A percentile compares a stretch with the other conserved stretches of the same genome.
phyloP scores from a whole-genome alignment of 108 stramenopile species.

The Discostella stelligeroides region DNA sequence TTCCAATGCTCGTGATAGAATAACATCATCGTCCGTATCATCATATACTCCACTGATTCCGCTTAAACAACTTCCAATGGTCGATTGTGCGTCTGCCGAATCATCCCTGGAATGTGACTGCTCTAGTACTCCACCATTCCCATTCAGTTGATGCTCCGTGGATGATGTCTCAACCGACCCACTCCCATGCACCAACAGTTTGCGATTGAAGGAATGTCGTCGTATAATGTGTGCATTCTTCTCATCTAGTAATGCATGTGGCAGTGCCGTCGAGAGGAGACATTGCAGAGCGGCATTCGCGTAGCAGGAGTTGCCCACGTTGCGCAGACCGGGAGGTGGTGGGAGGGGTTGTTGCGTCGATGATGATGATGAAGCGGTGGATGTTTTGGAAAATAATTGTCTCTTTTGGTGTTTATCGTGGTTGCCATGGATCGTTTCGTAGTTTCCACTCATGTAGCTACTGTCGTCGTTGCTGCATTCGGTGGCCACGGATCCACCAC shows the following conservation, averaged over 20 bases:
- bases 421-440: background rate
- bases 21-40: conserved; percentile 17
- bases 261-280: conserved; percentile 71
- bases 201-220: conserved; percentile 79
- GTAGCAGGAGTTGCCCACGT: conserved; percentile 88
- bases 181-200: conserved; percentile 65
- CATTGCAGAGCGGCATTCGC: conserved; percentile 86
- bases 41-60: conserved; percentile 32
- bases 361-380: too few relatives aligned
- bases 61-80: conserved; percentile 33
- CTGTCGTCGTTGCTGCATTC: too few relatives aligned
- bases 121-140: conserved; percentile 19
- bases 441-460: background rate
- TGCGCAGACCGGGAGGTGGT: conserved; percentile 73
- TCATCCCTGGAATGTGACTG: conserved; percentile 26
- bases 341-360: too few relatives aligned
- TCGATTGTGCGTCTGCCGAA: conserved; percentile 31
- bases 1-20: conserved; percentile 14
- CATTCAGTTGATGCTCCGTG: too few relatives aligned
- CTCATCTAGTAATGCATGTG: conserved; percentile 74
- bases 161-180: conserved; percentile 64
- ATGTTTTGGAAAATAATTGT: too few relatives aligned
- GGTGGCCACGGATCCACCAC: too few relatives aligned
- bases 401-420: too few relatives aligned
- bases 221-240: conserved; percentile 68